Conservation (phyloP, 2,329 filamentous ascomycete species). For the Aspergillus fructus region DNA sequence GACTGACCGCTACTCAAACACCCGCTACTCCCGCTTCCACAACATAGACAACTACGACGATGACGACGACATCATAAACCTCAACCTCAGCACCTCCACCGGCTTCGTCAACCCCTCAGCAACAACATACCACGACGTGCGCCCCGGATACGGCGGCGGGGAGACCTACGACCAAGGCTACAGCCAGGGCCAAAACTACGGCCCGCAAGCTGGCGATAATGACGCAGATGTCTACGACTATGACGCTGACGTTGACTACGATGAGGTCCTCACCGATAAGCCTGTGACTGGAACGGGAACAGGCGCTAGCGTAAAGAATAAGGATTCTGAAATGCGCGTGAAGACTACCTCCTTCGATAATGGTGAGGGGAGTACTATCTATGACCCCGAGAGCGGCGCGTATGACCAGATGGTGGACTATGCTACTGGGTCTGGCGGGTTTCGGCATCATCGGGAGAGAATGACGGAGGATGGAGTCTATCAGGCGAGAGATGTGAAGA, state of each 20-base stretch:
- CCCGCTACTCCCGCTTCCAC: background rate
- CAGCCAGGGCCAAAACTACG: background rate
- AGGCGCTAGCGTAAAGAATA: background rate
- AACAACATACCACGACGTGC: background rate
- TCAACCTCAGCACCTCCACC: background rate
- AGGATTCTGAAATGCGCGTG: background rate
- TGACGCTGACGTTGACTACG: background rate
- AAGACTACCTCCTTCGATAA: background rate
- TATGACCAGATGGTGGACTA: constrained; percentile 3
- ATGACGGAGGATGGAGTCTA: constrained; percentile 3
- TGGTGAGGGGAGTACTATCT: background rate
- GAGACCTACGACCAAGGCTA: too few species aligned
- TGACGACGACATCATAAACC: background rate
- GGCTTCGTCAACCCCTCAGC: background rate
- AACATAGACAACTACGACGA: background rate
- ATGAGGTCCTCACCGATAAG: background rate
- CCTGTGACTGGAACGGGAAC: background rate
- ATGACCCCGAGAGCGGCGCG: constrained; percentile 3
- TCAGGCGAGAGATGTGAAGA: background rate
- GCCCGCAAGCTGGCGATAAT: background rate
- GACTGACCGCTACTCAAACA: background rate
- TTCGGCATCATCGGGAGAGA: constrained; percentile 1
- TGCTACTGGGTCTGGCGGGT: background rate
- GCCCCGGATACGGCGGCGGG: background rate
- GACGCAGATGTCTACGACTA: constrained; percentile 3